These are phyloP conservation scores for Leishmania amazonensis DNA, from an alignment of 208 protist species.

Conservation along the genomic window DNA sequence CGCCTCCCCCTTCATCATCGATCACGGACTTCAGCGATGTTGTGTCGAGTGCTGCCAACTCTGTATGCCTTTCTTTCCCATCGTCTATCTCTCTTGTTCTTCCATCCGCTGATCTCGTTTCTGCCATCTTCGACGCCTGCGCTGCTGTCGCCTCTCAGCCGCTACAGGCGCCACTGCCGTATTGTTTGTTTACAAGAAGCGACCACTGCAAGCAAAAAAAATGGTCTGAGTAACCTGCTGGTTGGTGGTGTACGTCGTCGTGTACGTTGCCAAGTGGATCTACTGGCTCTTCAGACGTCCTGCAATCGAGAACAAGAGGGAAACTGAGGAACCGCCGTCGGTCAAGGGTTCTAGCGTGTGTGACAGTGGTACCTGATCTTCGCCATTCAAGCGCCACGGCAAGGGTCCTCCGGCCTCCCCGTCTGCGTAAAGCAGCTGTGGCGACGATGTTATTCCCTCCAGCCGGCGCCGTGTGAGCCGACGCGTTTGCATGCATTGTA, in stretches of 20 bases:
- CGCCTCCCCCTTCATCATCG: neutral
- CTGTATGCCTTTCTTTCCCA: neutral
- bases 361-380: conserved; percentile 28
- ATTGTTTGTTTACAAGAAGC: neutral
- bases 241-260: conserved; percentile 58
- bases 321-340: neutral
- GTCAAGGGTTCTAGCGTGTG: conserved; percentile 4
- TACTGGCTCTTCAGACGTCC: conserved; percentile 18
- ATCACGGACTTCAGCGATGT: neutral
- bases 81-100: neutral
- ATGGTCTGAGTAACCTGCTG: conserved; percentile 58
- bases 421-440: conserved; percentile 17
- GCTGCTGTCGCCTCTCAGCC: neutral
- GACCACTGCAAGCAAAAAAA: neutral
- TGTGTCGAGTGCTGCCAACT: no score
- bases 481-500: neutral
- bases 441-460: neutral
- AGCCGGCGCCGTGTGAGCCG: neutral
- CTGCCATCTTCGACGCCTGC: neutral
- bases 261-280: conserved; percentile 41
- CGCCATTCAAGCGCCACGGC: conserved; percentile 29
- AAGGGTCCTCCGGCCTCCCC: conserved; percentile 21
- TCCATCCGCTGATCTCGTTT: neutral
- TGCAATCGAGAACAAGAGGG: conserved; percentile 18
- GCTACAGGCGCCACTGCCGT: neutral